Percentiles rank a stretch among this genome's conserved stretches.
These are phyloP conservation scores for Dysphania ambrosioides DNA, from an alignment of 148 eudicot species.

Conservation along the genomic window DNA sequence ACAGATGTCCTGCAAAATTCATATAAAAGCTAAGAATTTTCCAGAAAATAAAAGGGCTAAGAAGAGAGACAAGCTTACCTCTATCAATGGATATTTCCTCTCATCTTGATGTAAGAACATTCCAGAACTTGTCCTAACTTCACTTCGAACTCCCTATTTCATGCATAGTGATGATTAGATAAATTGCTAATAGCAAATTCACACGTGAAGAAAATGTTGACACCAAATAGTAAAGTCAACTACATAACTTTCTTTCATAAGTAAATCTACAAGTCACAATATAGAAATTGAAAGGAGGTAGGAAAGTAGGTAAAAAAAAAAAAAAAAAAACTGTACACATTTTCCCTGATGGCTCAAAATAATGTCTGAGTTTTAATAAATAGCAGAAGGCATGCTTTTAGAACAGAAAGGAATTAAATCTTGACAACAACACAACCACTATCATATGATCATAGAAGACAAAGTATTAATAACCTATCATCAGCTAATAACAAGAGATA, in stretches of 20 bases:
- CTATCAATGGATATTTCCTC: constrained; percentile 70
- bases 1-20: background rate
- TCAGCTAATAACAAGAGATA: background rate
- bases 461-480: background rate
- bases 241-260: background rate
- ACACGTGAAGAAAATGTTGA: background rate
- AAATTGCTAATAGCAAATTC: background rate
- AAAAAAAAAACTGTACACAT: background rate
- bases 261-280: background rate
- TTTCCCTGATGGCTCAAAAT: background rate
- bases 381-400: background rate
- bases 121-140: constrained; percentile 94
- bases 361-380: background rate
- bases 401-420: background rate
- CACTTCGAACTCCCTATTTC: constrained; percentile 71
- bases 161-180: constrained; percentile 8
- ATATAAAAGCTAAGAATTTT: background rate
- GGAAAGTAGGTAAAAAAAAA: background rate
- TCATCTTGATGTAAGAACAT: constrained; percentile 74
- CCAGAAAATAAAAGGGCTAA: background rate
- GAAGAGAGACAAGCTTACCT: constrained; percentile 37
- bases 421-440: background rate
- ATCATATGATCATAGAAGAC: background rate
- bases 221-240: background rate
- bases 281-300: background rate